phyloP scores from a whole-genome alignment of 1,284 basidiomycete species.

The Neonothopanus nambi region DNA sequence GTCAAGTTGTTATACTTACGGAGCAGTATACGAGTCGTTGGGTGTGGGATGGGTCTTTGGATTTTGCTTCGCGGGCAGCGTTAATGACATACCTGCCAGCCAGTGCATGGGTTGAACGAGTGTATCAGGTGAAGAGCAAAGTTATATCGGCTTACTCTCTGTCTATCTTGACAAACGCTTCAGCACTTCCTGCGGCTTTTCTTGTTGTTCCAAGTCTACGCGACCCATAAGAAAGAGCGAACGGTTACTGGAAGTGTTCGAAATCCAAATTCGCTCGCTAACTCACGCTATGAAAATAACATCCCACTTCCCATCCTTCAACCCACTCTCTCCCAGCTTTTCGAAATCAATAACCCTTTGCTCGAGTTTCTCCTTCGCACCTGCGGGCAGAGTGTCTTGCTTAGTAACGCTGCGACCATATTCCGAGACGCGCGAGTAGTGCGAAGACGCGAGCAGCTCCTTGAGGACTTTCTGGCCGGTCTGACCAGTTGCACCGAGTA shows the following conservation, averaged over 20 bases:
- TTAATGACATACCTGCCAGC: slow-evolving; percentile 67
- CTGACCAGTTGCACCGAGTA: slow-evolving; percentile 69
- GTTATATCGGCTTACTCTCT: slow-evolving; percentile 52
- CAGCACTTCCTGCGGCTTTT: slow-evolving; percentile 60
- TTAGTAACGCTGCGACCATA: slow-evolving; percentile 62
- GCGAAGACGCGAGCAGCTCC: slow-evolving; percentile 52
- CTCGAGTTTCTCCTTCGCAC: slow-evolving; percentile 49
- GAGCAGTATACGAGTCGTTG: slow-evolving; percentile 74
- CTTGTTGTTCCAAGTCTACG: slow-evolving; percentile 64
- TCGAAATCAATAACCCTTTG: slow-evolving; percentile 71
- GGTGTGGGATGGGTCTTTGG: slow-evolving; percentile 37
- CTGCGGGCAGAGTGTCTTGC: slow-evolving; percentile 31
- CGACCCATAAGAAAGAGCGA: slow-evolving; percentile 1
- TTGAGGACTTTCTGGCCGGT: slow-evolving; percentile 56
- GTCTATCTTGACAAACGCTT: slow-evolving; percentile 74
- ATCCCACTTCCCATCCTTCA: slow-evolving; percentile 63
- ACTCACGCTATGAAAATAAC: slow-evolving; percentile 63
- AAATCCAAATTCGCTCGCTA: background rate
- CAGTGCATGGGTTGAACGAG: too few species aligned
- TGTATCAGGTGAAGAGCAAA: background rate
- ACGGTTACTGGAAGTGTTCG: background rate
- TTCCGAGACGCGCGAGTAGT: slow-evolving; percentile 61
- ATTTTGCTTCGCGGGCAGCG: slow-evolving; percentile 63
- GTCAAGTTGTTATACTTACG: slow-evolving; percentile 34
- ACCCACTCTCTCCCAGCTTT: slow-evolving; percentile 49